A percentile compares a stretch with the other conserved stretches of the same genome.
These are phyloP conservation scores for Nothophytophthora sp. DNA, from an alignment of 352 stramenopile genomes.

Conservation along the genomic window DNA sequence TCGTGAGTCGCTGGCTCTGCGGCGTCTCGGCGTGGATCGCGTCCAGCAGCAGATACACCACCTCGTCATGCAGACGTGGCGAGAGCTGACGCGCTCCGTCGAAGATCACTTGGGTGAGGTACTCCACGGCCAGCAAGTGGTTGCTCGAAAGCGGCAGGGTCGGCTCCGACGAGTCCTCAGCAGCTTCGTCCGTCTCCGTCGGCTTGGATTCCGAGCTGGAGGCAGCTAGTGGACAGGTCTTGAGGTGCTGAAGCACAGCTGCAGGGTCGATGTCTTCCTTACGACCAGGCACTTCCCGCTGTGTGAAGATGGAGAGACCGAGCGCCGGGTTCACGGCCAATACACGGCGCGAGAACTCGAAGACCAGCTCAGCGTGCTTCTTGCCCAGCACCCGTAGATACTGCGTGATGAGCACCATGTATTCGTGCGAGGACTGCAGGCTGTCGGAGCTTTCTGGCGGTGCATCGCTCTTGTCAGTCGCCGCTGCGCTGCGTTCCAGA, in stretches of 20 bases:
- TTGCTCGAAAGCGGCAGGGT: slow-evolving; percentile 57
- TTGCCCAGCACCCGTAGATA: slow-evolving; percentile 70
- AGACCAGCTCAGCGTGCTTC: slow-evolving; percentile 70
- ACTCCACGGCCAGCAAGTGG: slow-evolving; percentile 77
- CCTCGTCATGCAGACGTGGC: slow-evolving; percentile 73
- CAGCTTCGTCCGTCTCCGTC: slow-evolving; percentile 5
- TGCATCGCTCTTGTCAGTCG: slow-evolving; percentile 3
- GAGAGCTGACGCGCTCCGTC: slow-evolving; percentile 29
- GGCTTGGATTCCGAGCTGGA: neutral
- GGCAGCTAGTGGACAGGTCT: slow-evolving; percentile 43
- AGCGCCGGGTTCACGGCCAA: slow-evolving; percentile 53
- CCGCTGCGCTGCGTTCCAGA: slow-evolving; percentile 55
- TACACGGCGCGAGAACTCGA: slow-evolving; percentile 80
- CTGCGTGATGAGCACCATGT: slow-evolving; percentile 59
- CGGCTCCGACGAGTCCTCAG: slow-evolving; percentile 12
- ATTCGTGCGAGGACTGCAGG: slow-evolving; percentile 45
- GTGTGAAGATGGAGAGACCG: slow-evolving; percentile 79
- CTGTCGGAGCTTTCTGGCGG: slow-evolving; percentile 1
- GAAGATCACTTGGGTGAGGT: slow-evolving; percentile 75
- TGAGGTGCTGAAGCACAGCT: slow-evolving; percentile 67
- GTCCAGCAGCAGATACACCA: slow-evolving; percentile 78
- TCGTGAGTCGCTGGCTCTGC: slow-evolving; percentile 41
- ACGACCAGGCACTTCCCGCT: slow-evolving; percentile 43
- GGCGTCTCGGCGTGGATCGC: slow-evolving; percentile 52
- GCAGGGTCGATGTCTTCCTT: slow-evolving; percentile 69